These are phyloP conservation scores for Claviceps lovelessii DNA, from an alignment of 2,329 filamentous ascomycete species.

Conservation along the genomic window DNA sequence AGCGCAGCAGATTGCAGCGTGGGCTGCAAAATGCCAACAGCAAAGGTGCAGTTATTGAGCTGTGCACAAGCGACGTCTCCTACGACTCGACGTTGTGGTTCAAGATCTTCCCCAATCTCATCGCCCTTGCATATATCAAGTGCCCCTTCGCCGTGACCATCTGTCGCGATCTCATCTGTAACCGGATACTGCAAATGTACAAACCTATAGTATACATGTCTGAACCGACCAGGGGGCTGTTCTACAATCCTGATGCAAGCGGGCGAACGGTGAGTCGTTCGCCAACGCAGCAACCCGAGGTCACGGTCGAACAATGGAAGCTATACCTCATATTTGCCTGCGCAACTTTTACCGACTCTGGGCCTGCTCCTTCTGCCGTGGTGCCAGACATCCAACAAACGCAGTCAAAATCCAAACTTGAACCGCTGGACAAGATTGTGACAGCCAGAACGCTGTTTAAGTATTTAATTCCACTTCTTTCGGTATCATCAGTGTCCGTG, in stretches of 20 bases:
- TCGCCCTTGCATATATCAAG: slow-evolving; percentile 77
- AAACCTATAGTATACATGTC: slow-evolving; percentile 66
- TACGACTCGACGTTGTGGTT: slow-evolving; percentile 95
- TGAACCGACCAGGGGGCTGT: slow-evolving; percentile 52
- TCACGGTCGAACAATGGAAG: slow-evolving; percentile 95
- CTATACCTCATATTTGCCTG: slow-evolving; percentile 94
- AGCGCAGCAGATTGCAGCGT: slow-evolving; percentile 80
- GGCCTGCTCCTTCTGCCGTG: slow-evolving; percentile 31
- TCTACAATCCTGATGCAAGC: slow-evolving; percentile 46
- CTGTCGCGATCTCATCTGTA: slow-evolving; percentile 82
- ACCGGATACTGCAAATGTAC: slow-evolving; percentile 86
- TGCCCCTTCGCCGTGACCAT: slow-evolving; percentile 86
- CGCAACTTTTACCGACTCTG: slow-evolving; percentile 78
- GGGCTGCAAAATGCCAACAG: slow-evolving; percentile 74
- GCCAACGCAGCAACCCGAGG: slow-evolving; percentile 63
- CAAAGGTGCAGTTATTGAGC: slow-evolving; percentile 75
- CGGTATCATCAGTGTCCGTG: slow-evolving; percentile 64
- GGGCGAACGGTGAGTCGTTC: slow-evolving; percentile 38
- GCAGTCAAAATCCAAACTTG: slow-evolving; percentile 62
- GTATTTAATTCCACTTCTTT: slow-evolving; percentile 76
- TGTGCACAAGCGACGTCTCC: slow-evolving; percentile 88
- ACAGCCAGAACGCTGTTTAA: slow-evolving; percentile 84
- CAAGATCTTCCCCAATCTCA: slow-evolving; percentile 92
- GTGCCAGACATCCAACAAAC: slow-evolving; percentile 55
- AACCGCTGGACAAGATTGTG: slow-evolving; percentile 61